Conservation (phyloP, 2,329 filamentous ascomycete species). For the Cladorrhinum sp. region DNA sequence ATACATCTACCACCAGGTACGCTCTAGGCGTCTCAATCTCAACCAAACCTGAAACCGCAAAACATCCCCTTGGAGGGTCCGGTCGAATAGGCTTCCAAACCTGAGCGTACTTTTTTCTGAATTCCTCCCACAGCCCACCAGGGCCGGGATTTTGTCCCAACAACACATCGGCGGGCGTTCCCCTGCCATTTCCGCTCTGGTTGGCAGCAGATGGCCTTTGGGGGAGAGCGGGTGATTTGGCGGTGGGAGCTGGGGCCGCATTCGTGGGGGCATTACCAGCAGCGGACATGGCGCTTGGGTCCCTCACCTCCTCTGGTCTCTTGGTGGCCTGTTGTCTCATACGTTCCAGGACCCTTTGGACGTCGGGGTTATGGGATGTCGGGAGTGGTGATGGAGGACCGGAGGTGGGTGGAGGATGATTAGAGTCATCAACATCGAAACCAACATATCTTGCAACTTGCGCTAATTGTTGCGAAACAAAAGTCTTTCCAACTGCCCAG, state of each 20-base stretch:
- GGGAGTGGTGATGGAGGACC: constrained; percentile 15
- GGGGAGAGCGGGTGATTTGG: constrained; percentile 18
- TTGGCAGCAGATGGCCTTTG: constrained; percentile 4
- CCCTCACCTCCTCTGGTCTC: constrained; percentile 24
- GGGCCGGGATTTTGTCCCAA: constrained; percentile 31
- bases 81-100: constrained; percentile 46
- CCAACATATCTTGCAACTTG: constrained; percentile 47
- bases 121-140: constrained; percentile 32
- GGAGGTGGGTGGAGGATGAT: neutral
- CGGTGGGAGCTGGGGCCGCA: neutral
- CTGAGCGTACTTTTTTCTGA: constrained; percentile 39
- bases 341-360: constrained; percentile 33
- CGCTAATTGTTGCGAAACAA: constrained; percentile 44
- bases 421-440: constrained; percentile 31
- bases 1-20: constrained; percentile 49
- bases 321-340: constrained; percentile 26
- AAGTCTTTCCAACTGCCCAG: constrained; percentile 50
- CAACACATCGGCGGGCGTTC: constrained; percentile 23
- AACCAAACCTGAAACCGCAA: constrained; percentile 53
- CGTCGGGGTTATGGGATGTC: constrained; percentile 30
- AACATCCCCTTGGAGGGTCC: constrained; percentile 48
- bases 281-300: constrained; percentile 20
- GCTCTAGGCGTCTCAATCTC: constrained; percentile 48
- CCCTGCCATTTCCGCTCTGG: neutral
- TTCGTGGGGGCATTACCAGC: neutral